Conservation (phyloP, 441 rosid species). For the Geranium incanum region DNA sequence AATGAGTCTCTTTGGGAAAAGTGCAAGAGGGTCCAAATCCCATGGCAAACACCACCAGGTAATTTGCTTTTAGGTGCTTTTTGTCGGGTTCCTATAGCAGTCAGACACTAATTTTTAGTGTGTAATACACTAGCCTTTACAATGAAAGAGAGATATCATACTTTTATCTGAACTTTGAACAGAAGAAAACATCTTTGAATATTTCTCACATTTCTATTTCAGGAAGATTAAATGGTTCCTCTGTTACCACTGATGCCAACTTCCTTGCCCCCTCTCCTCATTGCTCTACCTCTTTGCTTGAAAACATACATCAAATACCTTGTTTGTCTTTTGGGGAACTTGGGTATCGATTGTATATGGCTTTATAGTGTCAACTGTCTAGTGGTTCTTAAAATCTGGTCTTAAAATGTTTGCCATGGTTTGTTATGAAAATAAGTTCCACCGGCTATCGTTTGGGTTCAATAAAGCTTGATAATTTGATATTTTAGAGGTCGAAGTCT, state of each 20-base stretch:
- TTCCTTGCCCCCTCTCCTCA: neutral
- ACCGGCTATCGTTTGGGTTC: neutral
- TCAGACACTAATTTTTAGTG: constrained; percentile 17
- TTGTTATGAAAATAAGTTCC: constrained; percentile 17
- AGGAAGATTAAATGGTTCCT: constrained; percentile 18
- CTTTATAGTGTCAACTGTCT: neutral
- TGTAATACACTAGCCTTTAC: constrained; percentile 14
- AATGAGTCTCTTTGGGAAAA: constrained; percentile 43
- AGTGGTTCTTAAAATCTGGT: neutral
- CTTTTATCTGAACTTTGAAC: constrained; percentile 15
- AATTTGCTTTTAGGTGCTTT: constrained; percentile 29
- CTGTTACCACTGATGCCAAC: constrained; percentile 18
- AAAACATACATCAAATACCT: neutral
- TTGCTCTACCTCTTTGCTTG: constrained; percentile 6
- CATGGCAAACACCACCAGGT: constrained; percentile 85
- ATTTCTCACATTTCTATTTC: constrained; percentile 13
- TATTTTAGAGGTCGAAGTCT: neutral
- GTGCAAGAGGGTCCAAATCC: constrained; percentile 48
- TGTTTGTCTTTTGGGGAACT: constrained; percentile 11
- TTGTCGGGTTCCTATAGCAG: constrained; percentile 22
- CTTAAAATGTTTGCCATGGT: constrained; percentile 7
- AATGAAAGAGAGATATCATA: constrained; percentile 8
- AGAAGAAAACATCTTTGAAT: constrained; percentile 13
- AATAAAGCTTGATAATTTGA: neutral
- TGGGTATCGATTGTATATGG: constrained; percentile 11